Conservation (phyloP, 2,329 filamentous ascomycete genomes). For the Thelonectria blattea region DNA sequence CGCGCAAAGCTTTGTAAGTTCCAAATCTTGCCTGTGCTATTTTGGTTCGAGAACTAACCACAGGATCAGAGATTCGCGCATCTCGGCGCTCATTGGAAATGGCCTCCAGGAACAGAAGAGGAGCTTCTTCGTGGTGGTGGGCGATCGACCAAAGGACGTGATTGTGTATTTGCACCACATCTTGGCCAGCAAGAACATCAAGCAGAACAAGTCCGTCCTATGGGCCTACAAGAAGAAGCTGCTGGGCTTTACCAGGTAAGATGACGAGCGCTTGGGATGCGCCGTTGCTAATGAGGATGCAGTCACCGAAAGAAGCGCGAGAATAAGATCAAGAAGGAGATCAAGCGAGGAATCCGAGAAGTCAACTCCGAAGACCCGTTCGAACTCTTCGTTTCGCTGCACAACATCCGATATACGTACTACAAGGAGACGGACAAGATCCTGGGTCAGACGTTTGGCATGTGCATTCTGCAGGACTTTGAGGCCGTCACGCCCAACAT, state of each 20-base stretch:
- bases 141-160: slow-evolving; percentile 89
- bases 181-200: slow-evolving; percentile 86
- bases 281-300: slow-evolving; percentile 27
- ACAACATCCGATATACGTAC: slow-evolving; percentile 98
- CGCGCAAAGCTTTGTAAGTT: slow-evolving; percentile 63
- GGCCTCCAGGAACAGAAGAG: slow-evolving; percentile 94
- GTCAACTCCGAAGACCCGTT: slow-evolving; percentile 93
- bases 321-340: slow-evolving; percentile 97
- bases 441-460: slow-evolving; percentile 95
- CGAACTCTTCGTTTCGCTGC: slow-evolving; percentile 93
- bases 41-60: slow-evolving; percentile 14
- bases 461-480: slow-evolving; percentile 98
- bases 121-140: slow-evolving; percentile 96
- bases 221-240: slow-evolving; percentile 99
- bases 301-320: slow-evolving; percentile 98
- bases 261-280: slow-evolving; percentile 9
- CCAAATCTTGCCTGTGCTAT: too few relatives aligned
- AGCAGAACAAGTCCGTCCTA: slow-evolving; percentile 88
- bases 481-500: slow-evolving; percentile 98
- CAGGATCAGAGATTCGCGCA: slow-evolving; percentile 76
- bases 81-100: slow-evolving; percentile 90
- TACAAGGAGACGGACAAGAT: slow-evolving; percentile 99
- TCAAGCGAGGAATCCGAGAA: slow-evolving; percentile 92
- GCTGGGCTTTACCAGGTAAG: slow-evolving; percentile 81
- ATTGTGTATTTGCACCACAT: slow-evolving; percentile 95